These are phyloP conservation scores for Lentinus brumalis DNA, from an alignment of 768 basidiomycete species.

Conservation along the genomic window DNA sequence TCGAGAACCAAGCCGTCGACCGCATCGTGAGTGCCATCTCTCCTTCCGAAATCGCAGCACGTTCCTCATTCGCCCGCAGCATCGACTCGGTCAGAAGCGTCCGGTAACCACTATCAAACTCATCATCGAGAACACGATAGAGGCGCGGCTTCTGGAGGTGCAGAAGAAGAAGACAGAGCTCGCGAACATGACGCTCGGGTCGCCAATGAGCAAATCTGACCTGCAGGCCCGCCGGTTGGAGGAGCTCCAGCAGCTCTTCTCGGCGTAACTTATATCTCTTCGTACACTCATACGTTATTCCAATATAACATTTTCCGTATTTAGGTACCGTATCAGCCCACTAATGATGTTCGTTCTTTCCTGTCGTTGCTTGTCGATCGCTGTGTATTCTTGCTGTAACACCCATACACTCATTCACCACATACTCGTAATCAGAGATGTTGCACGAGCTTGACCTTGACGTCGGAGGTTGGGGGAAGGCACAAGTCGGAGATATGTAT, in stretches of 20 bases:
- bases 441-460: background rate
- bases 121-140: conserved; percentile 94
- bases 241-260: conserved; percentile 79
- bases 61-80: conserved; percentile 46
- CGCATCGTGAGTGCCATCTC: conserved; percentile 71
- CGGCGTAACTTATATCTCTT: conserved; percentile 21
- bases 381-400: conserved; percentile 18
- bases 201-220: conserved; percentile 86
- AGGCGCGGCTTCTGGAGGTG: conserved; percentile 88
- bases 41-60: background rate
- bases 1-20: conserved; percentile 97
- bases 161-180: conserved; percentile 94
- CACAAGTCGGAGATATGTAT: background rate
- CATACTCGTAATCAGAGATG: background rate
- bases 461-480: background rate
- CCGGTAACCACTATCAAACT: conserved; percentile 91
- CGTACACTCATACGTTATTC: conserved; percentile 8
- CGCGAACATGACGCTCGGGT: conserved; percentile 91
- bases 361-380: conserved; percentile 10
- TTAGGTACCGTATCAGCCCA: conserved; percentile 7
- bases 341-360: conserved; percentile 1
- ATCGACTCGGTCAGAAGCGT: conserved; percentile 92
- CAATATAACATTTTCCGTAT: conserved; percentile 13
- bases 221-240: conserved; percentile 85
- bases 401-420: background rate